Base-by-base conservation (phyloP, 768 basidiomycete species). In the Mycena crocata region DNA sequence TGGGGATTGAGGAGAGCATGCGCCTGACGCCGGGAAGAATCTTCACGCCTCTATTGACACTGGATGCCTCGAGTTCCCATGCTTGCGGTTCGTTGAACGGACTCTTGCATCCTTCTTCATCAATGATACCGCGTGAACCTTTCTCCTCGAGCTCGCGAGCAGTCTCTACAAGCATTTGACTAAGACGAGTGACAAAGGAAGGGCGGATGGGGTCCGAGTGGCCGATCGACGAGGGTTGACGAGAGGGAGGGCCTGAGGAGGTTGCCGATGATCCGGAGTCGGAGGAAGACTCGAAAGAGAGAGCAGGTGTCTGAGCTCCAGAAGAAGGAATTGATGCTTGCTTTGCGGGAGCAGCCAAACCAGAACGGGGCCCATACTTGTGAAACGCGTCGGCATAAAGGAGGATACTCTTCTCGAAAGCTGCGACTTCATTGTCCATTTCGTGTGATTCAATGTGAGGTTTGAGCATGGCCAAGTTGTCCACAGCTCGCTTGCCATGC, bases 401-500 rank as follows among this genome's bases (percentile, higher is more conserved):
- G 68, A 91, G 87, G 62, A 90, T 91, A 62, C 82, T 83, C 70
- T 87, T 81, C 75, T 92, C 90, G 68, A 91, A 91, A 24, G 80
- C 80, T n/a, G 82, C 78, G 3, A 90, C 88, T 64, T 86, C 88
- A 32, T 67, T 76, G 71, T 87, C 86, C 82, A 90, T 86, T 75
- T 89, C 85, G 75, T 88, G 82, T 24, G 73, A 49, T 68, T 82
- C 81, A 71, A 90, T 85, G 34, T 83, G 75, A 0, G 89, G 89
- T 72, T 86, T 88, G 81, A 89, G 88, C 52, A 83, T 81, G 5
- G 84, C 75, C 68, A 92, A 86, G 78, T 93, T 93, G 80, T 93
- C 91, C 73, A 90, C 82, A 14, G 91, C 92, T 66, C 91, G 89
- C 73, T 91, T 89, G 72, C 91, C 91, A 75, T 93, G 91, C n/a